Conservation (phyloP, 345 rosid genomes). For the Eucalyptus melliodora region DNA sequence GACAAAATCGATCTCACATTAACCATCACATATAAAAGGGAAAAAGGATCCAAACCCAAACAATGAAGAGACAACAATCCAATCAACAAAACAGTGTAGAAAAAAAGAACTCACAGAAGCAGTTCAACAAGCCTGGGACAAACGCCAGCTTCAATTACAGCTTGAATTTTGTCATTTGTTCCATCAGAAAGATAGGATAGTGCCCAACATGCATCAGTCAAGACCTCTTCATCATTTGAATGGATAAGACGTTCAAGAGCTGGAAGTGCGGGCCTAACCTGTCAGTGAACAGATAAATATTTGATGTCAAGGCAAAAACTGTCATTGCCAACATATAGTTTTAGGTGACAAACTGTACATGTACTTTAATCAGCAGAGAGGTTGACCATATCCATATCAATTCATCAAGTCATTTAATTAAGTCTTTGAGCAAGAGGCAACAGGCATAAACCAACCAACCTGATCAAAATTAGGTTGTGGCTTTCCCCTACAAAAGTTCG, state of each 20-base stretch:
- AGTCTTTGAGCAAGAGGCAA: background rate
- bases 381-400: background rate
- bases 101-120: conserved; percentile 37
- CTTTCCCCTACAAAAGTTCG: conserved; percentile 82
- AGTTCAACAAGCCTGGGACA: conserved; percentile 65
- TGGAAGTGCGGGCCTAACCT: conserved; percentile 75
- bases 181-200: conserved; percentile 79
- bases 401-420: background rate
- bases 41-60: background rate
- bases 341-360: background rate
- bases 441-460: conserved; percentile 16
- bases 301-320: background rate
- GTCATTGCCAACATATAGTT: background rate
- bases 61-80: background rate
- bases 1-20: background rate
- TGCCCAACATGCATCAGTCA: conserved; percentile 89
- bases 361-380: background rate
- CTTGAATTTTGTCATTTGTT: conserved; percentile 66
- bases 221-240: conserved; percentile 72
- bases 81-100: background rate
- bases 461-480: conserved; percentile 70
- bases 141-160: conserved; percentile 62
- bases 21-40: background rate
- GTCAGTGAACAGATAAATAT: background rate
- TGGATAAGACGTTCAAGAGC: conserved; percentile 58